A percentile compares a stretch with the other conserved stretches of the same genome.
Conservation (phyloP, 768 basidiomycete species). For the Boletellus emodensis region DNA sequence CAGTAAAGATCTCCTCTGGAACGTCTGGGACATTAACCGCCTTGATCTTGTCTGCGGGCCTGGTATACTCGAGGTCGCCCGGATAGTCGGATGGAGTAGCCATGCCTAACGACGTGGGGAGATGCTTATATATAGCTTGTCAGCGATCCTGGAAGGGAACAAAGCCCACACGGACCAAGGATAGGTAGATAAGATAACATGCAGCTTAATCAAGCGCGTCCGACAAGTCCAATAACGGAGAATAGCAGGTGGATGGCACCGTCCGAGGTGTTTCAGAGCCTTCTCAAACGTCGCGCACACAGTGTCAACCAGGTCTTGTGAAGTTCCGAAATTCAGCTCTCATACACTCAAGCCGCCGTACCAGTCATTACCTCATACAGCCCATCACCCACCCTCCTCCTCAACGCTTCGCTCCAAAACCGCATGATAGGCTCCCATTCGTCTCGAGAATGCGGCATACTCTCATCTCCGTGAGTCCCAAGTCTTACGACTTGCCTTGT, state of each 20-base stretch:
- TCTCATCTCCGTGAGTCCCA: conserved; percentile 34
- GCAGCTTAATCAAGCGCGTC: too few relatives aligned
- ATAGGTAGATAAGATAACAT: background rate
- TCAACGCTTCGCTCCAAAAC: conserved; percentile 76
- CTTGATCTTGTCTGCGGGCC: conserved; percentile 38
- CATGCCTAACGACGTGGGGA: conserved; percentile 13
- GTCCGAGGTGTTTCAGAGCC: too few relatives aligned
- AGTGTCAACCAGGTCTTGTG: too few relatives aligned
- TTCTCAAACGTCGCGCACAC: too few relatives aligned
- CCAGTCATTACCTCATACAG: conserved; percentile 64
- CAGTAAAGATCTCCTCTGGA: conserved; percentile 32
- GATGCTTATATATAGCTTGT: conserved; percentile 2
- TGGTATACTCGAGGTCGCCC: conserved; percentile 31
- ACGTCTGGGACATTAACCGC: conserved; percentile 34
- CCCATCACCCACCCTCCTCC: conserved; percentile 53
- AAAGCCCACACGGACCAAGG: background rate
- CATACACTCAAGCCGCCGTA: conserved; percentile 1
- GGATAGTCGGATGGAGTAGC: conserved; percentile 23
- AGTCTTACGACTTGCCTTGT: conserved; percentile 48
- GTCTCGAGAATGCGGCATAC: conserved; percentile 72
- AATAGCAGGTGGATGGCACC: too few relatives aligned
- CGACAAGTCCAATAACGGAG: too few relatives aligned
- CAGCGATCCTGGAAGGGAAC: background rate
- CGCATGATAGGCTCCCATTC: conserved; percentile 86
- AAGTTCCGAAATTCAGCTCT: too few relatives aligned